Conservation (phyloP, 1,139 yeast species). For the Kodamaea sp. region DNA sequence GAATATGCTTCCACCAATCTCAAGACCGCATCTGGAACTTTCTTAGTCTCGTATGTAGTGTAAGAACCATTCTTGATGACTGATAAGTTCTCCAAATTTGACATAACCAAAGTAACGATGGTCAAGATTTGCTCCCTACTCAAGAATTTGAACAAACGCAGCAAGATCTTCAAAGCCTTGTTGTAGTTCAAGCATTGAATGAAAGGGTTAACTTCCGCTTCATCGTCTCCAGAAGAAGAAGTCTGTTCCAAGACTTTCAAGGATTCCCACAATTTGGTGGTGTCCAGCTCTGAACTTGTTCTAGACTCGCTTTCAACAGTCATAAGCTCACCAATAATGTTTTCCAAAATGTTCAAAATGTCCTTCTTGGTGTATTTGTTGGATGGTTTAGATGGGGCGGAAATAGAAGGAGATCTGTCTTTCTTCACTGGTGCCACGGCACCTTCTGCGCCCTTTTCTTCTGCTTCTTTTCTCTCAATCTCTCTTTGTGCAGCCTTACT, state of each 20-base stretch:
- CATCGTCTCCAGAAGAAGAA: constrained; percentile 46
- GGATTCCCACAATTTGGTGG: constrained; percentile 72
- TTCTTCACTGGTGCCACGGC: constrained; percentile 16
- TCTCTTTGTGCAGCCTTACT: constrained; percentile 55
- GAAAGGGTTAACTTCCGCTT: constrained; percentile 67
- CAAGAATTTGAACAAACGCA: constrained; percentile 84
- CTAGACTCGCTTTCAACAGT: constrained; percentile 84
- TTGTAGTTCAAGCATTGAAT: constrained; percentile 81
- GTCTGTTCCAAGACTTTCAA: constrained; percentile 63
- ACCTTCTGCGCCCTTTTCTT: constrained; percentile 20
- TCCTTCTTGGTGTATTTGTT: constrained; percentile 44
- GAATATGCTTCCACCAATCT: constrained; percentile 81
- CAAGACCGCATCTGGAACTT: constrained; percentile 54
- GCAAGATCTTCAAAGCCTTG: constrained; percentile 86
- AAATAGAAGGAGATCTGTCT: constrained; percentile 24
- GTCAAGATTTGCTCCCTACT: constrained; percentile 77
- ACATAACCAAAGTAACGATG: constrained; percentile 75
- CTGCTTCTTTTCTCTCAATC: constrained; percentile 38
- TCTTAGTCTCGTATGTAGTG: constrained; percentile 56
- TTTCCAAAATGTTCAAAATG: constrained; percentile 64
- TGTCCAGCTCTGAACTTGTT: constrained; percentile 55
- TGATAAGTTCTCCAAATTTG: constrained; percentile 77
- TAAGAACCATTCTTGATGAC: constrained; percentile 81
- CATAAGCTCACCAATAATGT: constrained; percentile 75
- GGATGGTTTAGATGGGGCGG: constrained; percentile 29